Base-by-base conservation (phyloP, 768 basidiomycete genomes). In the Jaapia argillacea region DNA sequence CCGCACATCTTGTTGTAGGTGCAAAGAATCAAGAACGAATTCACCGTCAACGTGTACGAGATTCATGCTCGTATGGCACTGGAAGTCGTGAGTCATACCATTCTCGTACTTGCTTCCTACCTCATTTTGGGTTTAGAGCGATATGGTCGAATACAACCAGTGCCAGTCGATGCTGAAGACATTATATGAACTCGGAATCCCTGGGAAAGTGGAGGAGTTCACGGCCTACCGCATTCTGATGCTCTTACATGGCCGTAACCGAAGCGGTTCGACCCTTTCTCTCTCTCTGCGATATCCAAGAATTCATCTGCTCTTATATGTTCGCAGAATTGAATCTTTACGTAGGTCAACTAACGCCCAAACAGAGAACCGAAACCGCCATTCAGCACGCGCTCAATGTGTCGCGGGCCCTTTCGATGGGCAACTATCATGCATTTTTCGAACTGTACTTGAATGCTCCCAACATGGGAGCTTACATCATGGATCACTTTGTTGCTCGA, bases 121-220 rank as follows among this genome's bases (percentile, higher is more conserved):
- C 43, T 45, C 26, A 41, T 48, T n/a, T 28, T 39, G 36, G 31
- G 33, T 45, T 12, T 63, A 99, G 94, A 78, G 73, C 56, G 96
- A 99, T 62, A 86, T 99, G 74, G 92, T 96, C 51, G 96, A 99
- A 75, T 98, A 94, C 60, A 98, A 96, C 62, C 88, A 93, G 62
- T 99, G 96, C 64, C 92, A 97, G 62, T 85, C 85, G 24, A 85
- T 88, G 51, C 68, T 98, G 36, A 85, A 84, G 56, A 75, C 77
- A 41, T 76, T 99, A 21, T 98, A 99, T 62, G 92, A 94, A 51
- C 78, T 93, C 45, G 92, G 92, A 33, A 81, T 99, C 41, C 79
- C 81, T 38, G 96, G 93, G 42, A 86, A 88, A 59, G 84, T 84
- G 6, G 88, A 94, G 57, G 96, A 99, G 65, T 99, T 98, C 56